Percentiles rank a stretch among this genome's conserved stretches.
Conservation (phyloP, 2,329 filamentous ascomycete species). For the Xylariomycetidae sp. region DNA sequence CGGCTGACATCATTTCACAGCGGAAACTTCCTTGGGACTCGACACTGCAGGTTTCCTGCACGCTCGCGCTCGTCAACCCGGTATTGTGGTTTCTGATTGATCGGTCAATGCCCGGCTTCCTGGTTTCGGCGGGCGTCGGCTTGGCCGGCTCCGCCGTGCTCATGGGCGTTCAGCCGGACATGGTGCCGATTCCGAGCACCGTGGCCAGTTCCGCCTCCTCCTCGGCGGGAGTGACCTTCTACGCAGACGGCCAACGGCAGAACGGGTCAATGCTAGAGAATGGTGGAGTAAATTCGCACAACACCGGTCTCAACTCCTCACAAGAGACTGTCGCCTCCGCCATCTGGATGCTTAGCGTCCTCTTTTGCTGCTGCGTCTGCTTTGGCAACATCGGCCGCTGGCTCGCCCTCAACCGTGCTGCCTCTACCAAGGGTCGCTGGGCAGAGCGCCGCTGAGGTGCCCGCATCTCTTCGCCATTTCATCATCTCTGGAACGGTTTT, state of each 20-base stretch:
- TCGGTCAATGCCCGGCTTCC: conserved; percentile 76
- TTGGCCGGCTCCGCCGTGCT: conserved; percentile 67
- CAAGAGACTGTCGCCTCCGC: conserved; percentile 64
- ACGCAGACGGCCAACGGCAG: not conserved
- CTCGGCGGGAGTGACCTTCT: not conserved
- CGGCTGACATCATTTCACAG: too few relatives aligned
- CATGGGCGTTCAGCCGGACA: conserved; percentile 68
- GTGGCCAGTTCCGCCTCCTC: conserved; percentile 10
- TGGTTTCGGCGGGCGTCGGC: conserved; percentile 70
- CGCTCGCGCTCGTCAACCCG: conserved; percentile 84
- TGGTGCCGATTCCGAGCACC: conserved; percentile 62
- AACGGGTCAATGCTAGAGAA: conserved; percentile 34
- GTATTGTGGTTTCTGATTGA: conserved; percentile 96
- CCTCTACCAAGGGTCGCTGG: conserved; percentile 39
- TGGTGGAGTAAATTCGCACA: too few relatives aligned
- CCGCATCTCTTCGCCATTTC: too few relatives aligned
- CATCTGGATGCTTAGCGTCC: conserved; percentile 86
- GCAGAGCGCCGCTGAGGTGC: conserved; percentile 20
- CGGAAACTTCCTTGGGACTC: conserved; percentile 90
- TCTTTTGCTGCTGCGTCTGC: conserved; percentile 92
- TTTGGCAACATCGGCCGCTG: conserved; percentile 92
- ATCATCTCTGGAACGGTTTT: too few relatives aligned
- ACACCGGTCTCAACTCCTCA: too few relatives aligned
- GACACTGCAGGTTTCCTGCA: conserved; percentile 85
- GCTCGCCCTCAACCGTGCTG: conserved; percentile 52